Conservation (phyloP, 2,329 filamentous ascomycete genomes). For the Incumbomyces lentus region DNA sequence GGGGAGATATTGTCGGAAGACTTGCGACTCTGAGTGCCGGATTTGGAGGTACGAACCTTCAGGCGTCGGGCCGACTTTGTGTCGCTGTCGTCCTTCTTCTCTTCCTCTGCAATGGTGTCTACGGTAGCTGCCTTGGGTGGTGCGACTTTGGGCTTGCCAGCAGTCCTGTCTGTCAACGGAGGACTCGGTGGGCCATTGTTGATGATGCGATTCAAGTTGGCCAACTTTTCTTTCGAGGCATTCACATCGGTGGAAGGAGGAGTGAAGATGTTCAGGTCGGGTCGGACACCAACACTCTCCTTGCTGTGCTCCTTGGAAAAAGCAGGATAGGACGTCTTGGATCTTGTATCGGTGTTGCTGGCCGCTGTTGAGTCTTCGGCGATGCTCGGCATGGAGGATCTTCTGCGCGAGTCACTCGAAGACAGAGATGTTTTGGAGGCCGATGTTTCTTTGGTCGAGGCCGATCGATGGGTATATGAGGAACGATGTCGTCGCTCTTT, state of each 20-base stretch:
- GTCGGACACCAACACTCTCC: constrained; percentile 58
- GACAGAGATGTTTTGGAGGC: constrained; percentile 20
- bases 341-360: constrained; percentile 29
- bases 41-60: constrained; percentile 29
- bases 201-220: constrained; percentile 11
- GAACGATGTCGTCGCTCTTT: constrained; percentile 12
- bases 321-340: constrained; percentile 61
- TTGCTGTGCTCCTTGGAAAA: constrained; percentile 90
- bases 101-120: constrained; percentile 23
- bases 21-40: constrained; percentile 28
- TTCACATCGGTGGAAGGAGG: constrained; percentile 64
- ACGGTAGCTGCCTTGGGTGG: constrained; percentile 21
- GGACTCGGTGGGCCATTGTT: constrained; percentile 37
- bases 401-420: constrained; percentile 20
- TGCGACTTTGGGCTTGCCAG: constrained; percentile 23
- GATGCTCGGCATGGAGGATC: constrained; percentile 22
- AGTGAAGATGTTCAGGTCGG: constrained; percentile 43
- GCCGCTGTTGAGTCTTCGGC: constrained; percentile 11
- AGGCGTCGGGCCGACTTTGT: constrained; percentile 29
- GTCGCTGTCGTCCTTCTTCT: constrained; percentile 26
- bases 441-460: constrained; percentile 16
- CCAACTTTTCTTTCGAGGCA: constrained; percentile 34
- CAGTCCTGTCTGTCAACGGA: constrained; percentile 36
- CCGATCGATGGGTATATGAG: constrained; percentile 12
- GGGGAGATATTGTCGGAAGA: constrained; percentile 27